A percentile compares a stretch with the other conserved stretches of the same genome.
These are phyloP conservation scores for Starmerella vaccinii DNA, from an alignment of 805 yeast species.

Conservation along the genomic window DNA sequence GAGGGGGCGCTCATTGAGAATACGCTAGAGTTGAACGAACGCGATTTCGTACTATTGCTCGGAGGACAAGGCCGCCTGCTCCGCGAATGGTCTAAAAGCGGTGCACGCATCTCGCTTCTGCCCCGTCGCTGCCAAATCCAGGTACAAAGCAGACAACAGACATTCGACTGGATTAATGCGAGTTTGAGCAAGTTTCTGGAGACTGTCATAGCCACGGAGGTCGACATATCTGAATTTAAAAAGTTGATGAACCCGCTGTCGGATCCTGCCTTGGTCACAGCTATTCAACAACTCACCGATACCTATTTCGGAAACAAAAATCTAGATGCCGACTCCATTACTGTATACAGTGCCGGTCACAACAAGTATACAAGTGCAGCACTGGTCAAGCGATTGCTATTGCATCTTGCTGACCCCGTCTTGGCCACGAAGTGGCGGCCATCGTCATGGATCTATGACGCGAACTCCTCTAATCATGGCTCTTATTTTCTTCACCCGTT, in stretches of 20 bases:
- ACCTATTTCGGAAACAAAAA: constrained; percentile 22
- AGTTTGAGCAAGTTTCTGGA: constrained; percentile 24
- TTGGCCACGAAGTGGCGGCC: constrained; percentile 15
- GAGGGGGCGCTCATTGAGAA: constrained; percentile 33
- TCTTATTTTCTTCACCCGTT: constrained; percentile 13
- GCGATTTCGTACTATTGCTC: constrained; percentile 36
- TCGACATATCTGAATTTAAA: constrained; percentile 29
- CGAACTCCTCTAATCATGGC: constrained; percentile 8
- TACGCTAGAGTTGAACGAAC: constrained; percentile 30
- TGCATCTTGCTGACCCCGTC: constrained; percentile 10
- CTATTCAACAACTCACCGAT: constrained; percentile 28
- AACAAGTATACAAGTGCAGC: constrained; percentile 12
- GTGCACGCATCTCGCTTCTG: constrained; percentile 34
- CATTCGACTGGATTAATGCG: constrained; percentile 38
- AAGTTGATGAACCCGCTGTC: constrained; percentile 7
- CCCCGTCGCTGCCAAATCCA: constrained; percentile 30
- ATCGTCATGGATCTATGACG: constrained; percentile 16
- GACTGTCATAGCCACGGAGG: constrained; percentile 26
- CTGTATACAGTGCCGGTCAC: constrained; percentile 16
- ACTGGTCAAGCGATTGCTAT: constrained; percentile 23
- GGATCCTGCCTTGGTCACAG: constrained; percentile 18
- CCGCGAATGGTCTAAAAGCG: constrained; percentile 36
- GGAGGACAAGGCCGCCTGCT: constrained; percentile 35
- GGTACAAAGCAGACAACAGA: constrained; percentile 36
- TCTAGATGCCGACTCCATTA: constrained; percentile 14